phyloP scores from a whole-genome alignment of 257 asterid species.

The Marsdenia floribunda region DNA sequence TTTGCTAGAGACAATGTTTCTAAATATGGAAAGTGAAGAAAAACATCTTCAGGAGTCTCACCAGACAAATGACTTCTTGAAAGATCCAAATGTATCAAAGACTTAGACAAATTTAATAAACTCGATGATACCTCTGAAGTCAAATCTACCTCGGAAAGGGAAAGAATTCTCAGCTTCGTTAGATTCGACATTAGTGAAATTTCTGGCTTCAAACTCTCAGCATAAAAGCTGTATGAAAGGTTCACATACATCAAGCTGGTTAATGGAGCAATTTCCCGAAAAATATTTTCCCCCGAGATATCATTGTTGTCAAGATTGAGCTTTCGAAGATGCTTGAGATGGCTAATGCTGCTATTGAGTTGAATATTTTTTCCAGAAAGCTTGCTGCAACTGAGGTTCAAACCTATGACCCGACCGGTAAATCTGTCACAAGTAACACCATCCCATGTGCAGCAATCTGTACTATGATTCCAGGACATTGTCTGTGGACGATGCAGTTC shows the following conservation, averaged over 20 bases:
- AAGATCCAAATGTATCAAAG: background rate
- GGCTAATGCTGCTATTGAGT: too few relatives aligned
- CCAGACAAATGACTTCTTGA: background rate
- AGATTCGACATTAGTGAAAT: background rate
- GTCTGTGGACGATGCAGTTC: background rate
- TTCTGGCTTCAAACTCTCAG: background rate
- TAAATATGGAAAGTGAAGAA: background rate
- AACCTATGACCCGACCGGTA: background rate
- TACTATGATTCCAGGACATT: background rate
- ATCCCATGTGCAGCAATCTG: background rate
- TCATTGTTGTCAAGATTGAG: background rate
- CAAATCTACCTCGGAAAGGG: background rate
- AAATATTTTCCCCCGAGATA: background rate
- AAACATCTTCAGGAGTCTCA: background rate
- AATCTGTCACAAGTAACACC: background rate
- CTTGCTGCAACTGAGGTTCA: background rate
- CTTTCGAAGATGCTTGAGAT: too few relatives aligned
- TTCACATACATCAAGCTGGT: background rate
- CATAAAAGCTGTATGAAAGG: background rate
- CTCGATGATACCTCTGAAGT: background rate
- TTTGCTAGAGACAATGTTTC: background rate
- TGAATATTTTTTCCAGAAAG: background rate
- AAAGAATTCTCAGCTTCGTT: background rate
- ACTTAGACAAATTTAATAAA: background rate
- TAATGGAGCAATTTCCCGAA: background rate